These are phyloP conservation scores for Aspergillus bertholletiae DNA, from an alignment of 495 filamentous ascomycete genomes.

Conservation along the genomic window DNA sequence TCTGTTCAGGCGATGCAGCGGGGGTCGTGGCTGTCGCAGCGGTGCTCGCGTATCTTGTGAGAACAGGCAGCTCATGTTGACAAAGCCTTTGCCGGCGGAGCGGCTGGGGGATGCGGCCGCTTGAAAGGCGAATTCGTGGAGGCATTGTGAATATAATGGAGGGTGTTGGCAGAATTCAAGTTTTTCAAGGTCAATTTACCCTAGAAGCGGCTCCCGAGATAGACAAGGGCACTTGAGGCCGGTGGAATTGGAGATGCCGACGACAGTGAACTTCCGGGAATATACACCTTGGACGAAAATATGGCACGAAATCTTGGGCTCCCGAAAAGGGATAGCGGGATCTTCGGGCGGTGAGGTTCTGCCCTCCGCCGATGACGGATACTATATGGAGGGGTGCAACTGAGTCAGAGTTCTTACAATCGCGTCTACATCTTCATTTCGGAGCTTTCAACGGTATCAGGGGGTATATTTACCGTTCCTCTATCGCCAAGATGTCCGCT, in stretches of 20 bases:
- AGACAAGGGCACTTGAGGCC: background rate
- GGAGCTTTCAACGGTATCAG: background rate
- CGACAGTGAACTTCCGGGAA: slow-evolving; percentile 6
- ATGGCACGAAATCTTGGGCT: slow-evolving; percentile 14
- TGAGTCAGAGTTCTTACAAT: background rate
- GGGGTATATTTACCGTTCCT: background rate
- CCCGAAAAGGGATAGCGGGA: slow-evolving; percentile 17
- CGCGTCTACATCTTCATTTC: background rate
- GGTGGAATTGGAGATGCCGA: slow-evolving; percentile 12
- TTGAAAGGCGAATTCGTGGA: slow-evolving; percentile 39
- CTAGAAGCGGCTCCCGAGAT: background rate
- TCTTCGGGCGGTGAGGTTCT: slow-evolving; percentile 24
- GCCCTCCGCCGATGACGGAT: slow-evolving; percentile 13
- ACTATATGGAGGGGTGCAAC: background rate
- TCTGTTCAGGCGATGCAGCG: slow-evolving; percentile 47
- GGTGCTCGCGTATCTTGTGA: slow-evolving; percentile 30
- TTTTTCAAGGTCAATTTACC: background rate
- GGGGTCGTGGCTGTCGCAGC: slow-evolving; percentile 46
- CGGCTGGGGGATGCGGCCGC: slow-evolving; percentile 23
- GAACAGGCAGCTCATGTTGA: slow-evolving; percentile 32
- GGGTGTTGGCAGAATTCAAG: background rate
- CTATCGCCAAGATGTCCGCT: slow-evolving; percentile 16
- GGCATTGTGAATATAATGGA: slow-evolving; percentile 35
- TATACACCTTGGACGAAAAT: slow-evolving; percentile 13
- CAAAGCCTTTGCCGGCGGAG: slow-evolving; percentile 32